phyloP scores from a whole-genome alignment of 805 yeast species.

The Pichia phayaonensis region DNA sequence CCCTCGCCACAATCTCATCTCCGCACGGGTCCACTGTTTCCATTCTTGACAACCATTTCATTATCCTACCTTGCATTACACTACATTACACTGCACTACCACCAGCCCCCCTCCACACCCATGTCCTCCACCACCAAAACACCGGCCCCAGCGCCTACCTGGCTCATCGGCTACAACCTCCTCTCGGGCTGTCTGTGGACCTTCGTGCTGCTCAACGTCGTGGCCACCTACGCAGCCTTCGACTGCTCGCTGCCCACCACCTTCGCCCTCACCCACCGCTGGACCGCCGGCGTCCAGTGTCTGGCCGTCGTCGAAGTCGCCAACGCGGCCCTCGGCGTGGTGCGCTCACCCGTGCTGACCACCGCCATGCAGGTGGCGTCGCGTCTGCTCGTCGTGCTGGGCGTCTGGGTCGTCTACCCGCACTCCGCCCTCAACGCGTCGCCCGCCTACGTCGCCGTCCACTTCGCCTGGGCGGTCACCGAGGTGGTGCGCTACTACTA shows the following conservation, averaged over 20 bases:
- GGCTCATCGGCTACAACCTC: slow-evolving; percentile 29
- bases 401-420: slow-evolving; percentile 73
- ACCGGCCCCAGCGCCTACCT: slow-evolving; percentile 18
- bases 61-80: no score
- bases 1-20: no score
- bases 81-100: no score
- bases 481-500: slow-evolving; percentile 85
- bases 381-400: slow-evolving; percentile 73
- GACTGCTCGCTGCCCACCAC: slow-evolving; percentile 46
- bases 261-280: slow-evolving; percentile 48
- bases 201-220: slow-evolving; percentile 24
- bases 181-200: slow-evolving; percentile 29
- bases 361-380: slow-evolving; percentile 85
- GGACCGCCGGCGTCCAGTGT: slow-evolving; percentile 64
- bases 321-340: slow-evolving; percentile 73
- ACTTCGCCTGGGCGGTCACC: slow-evolving; percentile 88
- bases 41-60: no score
- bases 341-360: slow-evolving; percentile 77
- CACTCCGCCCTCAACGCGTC: slow-evolving; percentile 52
- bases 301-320: slow-evolving; percentile 74
- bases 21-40: no score
- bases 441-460: slow-evolving; percentile 59
- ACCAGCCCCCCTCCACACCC: not conserved
- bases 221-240: slow-evolving; percentile 15
- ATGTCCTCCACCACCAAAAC: not conserved